Evolutionary conservation across 192 early-diverging fungal species (phyloP), one percentile per base, ranked within the genome.

Genomic region (Mortierella hygrophila): DNA sequence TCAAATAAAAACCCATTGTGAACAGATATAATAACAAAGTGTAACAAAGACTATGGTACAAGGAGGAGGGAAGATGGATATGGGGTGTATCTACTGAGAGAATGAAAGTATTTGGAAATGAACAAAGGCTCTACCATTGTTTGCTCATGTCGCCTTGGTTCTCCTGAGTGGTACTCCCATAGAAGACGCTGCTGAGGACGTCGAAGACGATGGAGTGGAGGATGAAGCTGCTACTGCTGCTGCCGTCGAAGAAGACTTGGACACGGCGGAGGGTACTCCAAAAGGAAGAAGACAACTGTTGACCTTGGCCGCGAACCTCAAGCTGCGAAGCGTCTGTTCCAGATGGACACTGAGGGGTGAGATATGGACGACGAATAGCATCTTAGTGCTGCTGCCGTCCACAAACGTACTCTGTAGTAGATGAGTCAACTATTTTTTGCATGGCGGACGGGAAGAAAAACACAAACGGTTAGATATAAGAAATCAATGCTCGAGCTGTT

Each of bases 301-400:
- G 38, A 71, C 70, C 70, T 71, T 71, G 70, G 70, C n/a, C 13
- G 70, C 70, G 42, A 71, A 71, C 3, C 70, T 40, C 2, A 71
- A 16, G 20, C 38, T 42, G 40, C 70, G 70, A 23, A 71, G 37
- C 8, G 37, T 71, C 23, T 41, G 38, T 23, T 40, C 41, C 21
- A 71, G 3, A 13, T 71, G 37, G 11, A n/a, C 40, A 8, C 70
- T 42, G 37, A 42, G 38, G n/a, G 70, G 40, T 8, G 70, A 71
- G 41, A 71, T 71, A 26, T 71, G 70, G 21, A 41, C 70, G 11
- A 71, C 23, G 20, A 71, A 42, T 0, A 42, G 21, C 40, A 71
- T 71, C 40, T 71, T 71, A 23, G 38, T 71, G 40, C n/a, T 71
- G 40, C 21, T 71, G 21, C 40, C 40, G 38, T 65, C 60, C 29